These are phyloP conservation scores for Hypericum perforatum DNA, from an alignment of 345 rosid genomes.

Conservation along the genomic window DNA sequence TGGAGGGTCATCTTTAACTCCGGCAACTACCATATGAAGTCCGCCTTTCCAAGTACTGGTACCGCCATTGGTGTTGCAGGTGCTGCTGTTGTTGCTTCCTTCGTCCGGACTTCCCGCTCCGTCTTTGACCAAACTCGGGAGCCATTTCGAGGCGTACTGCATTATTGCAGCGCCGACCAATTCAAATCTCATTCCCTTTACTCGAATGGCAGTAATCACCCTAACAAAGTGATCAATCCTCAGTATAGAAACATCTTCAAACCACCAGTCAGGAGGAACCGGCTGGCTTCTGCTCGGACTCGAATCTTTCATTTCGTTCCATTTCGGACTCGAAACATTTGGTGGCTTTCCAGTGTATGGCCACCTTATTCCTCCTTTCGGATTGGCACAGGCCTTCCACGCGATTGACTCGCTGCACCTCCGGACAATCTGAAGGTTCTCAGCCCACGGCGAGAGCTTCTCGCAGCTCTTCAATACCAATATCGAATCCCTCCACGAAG, in stretches of 20 bases:
- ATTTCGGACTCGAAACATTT: constrained; percentile 67
- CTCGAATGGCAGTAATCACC: constrained; percentile 88
- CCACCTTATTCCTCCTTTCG: constrained; percentile 93
- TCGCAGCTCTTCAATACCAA: constrained; percentile 84
- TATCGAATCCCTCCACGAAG: constrained; percentile 97
- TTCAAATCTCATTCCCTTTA: constrained; percentile 91
- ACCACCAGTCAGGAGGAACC: constrained; percentile 99
- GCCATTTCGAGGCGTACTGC: constrained; percentile 91
- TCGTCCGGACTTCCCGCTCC: constrained; percentile 40
- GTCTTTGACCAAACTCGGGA: constrained; percentile 56
- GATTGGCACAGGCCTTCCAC: constrained; percentile 98
- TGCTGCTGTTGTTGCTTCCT: constrained; percentile 35
- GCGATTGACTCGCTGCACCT: constrained; percentile 97
- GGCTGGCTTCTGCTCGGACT: constrained; percentile 64
- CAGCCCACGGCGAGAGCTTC: constrained; percentile 92
- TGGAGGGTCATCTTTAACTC: constrained; percentile 40
- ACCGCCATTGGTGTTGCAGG: constrained; percentile 33
- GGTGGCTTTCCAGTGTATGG: constrained; percentile 72
- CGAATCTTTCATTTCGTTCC: constrained; percentile 65
- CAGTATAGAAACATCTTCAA: constrained; percentile 84
- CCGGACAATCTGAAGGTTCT: constrained; percentile 88
- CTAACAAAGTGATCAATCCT: constrained; percentile 91
- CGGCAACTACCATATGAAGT: constrained; percentile 71
- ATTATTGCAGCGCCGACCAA: constrained; percentile 74
- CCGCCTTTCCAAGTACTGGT: constrained; percentile 77